Evolutionary conservation across 257 asterid species (phyloP).

Genomic region (Solanum sitiens): DNA sequence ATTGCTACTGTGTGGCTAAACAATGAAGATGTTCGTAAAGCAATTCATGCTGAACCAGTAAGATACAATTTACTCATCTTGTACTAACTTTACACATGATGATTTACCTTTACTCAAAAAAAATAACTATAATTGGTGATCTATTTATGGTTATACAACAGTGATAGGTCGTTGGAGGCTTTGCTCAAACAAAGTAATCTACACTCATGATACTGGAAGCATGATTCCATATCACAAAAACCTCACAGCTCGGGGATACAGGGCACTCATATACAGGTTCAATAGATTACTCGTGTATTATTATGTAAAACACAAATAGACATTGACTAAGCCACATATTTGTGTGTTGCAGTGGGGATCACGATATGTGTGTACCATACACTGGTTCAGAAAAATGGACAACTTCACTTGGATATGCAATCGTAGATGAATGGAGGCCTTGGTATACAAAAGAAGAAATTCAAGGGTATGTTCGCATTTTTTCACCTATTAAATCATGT

Average conservation of each 20-base stretch:
- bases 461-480: slow-evolving; percentile 38
- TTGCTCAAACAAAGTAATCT: slow-evolving; percentile 38
- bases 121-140: neutral
- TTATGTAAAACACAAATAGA: neutral
- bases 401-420: slow-evolving; percentile 68
- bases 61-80: slow-evolving; percentile 16
- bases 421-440: slow-evolving; percentile 74
- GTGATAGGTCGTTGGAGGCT: slow-evolving; percentile 57
- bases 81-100: neutral
- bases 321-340: neutral
- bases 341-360: slow-evolving; percentile 67
- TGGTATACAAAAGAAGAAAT: slow-evolving; percentile 39
- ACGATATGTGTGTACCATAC: slow-evolving; percentile 93
- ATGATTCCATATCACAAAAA: slow-evolving; percentile 89
- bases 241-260: slow-evolving; percentile 69
- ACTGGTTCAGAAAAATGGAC: slow-evolving; percentile 93
- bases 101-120: neutral
- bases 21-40: slow-evolving; percentile 66
- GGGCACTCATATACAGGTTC: slow-evolving; percentile 74
- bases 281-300: neutral
- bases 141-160: slow-evolving; percentile 7
- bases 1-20: slow-evolving; percentile 81
- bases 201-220: slow-evolving; percentile 70
- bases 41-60: slow-evolving; percentile 79
- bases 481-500: neutral